These are phyloP conservation scores for Chimonanthus praecox DNA, from an alignment of 164 flowering plant genomes.

Conservation along the genomic window DNA sequence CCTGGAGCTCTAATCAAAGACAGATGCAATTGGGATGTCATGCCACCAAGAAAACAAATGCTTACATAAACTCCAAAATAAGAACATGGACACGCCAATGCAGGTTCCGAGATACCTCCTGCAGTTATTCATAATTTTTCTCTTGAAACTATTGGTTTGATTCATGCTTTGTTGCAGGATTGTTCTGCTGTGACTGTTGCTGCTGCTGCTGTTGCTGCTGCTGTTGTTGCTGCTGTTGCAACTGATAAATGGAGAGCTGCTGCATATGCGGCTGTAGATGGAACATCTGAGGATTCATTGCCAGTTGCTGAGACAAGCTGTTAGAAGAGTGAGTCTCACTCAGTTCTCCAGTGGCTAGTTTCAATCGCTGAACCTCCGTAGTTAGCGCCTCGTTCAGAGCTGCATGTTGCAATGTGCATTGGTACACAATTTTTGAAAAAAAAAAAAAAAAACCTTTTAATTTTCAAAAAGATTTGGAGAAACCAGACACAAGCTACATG, in stretches of 20 bases:
- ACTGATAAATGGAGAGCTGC: constrained; percentile 25
- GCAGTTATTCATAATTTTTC: not conserved
- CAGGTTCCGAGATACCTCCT: not conserved
- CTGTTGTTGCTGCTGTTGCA: constrained; percentile 26
- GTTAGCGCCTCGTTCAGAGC: constrained; percentile 60
- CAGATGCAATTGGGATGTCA: not conserved
- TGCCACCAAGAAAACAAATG: not conserved
- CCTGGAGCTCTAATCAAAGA: not conserved
- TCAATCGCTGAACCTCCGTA: constrained; percentile 58
- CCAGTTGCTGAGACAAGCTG: constrained; percentile 25
- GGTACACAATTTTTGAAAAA: not conserved
- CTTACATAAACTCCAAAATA: not conserved
- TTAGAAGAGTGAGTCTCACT: constrained; percentile 24
- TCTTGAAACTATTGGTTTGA: constrained; percentile 8
- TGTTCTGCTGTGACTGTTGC: not conserved
- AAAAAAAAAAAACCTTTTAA: too few species aligned
- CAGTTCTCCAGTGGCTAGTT: constrained; percentile 38
- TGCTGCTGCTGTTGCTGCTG: constrained; percentile 4
- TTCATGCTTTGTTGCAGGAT: constrained; percentile 11
- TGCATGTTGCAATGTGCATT: constrained; percentile 17
- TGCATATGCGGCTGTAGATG: constrained; percentile 27
- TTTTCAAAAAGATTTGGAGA: too few species aligned
- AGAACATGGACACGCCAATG: not conserved
- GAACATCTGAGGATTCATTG: constrained; percentile 29
- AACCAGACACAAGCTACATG: not conserved